Evolutionary conservation across 2,329 filamentous ascomycete genomes (phyloP).

Genomic region (Fusarium sp.): DNA sequence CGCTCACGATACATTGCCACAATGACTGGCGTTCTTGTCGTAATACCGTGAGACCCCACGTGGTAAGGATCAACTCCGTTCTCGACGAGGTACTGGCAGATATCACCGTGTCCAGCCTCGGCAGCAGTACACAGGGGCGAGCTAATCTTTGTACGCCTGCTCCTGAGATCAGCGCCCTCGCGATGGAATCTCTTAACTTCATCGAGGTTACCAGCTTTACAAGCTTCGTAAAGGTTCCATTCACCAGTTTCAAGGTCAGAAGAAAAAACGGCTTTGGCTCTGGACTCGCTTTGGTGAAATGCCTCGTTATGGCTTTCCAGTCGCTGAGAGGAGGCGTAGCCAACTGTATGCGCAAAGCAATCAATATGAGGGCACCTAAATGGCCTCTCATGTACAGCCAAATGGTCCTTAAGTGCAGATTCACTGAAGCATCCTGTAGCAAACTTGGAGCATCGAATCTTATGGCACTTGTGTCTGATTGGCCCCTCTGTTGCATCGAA

Average conservation of each 20-base stretch:
- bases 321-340: fast-evolving
- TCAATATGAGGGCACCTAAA: fast-evolving
- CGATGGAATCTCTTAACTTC: background rate
- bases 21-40: background rate
- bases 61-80: background rate
- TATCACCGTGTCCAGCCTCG: background rate
- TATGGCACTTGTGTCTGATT: background rate
- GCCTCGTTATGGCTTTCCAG: background rate
- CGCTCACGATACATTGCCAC: background rate
- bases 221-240: background rate
- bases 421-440: fast-evolving
- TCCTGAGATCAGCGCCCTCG: background rate
- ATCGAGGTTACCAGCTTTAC: fast-evolving
- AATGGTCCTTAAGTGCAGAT: fast-evolving
- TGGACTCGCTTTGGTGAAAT: fast-evolving
- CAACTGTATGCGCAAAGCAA: background rate
- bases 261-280: fast-evolving
- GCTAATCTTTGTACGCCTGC: fast-evolving
- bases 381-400: fast-evolving
- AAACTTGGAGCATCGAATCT: background rate
- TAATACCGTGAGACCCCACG: fast-evolving
- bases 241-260: fast-evolving
- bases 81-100: background rate
- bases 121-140: background rate
- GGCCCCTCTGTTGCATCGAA: fast-evolving